Conservation (phyloP, 148 eudicot genomes). For the Rhododendron henanense region DNA sequence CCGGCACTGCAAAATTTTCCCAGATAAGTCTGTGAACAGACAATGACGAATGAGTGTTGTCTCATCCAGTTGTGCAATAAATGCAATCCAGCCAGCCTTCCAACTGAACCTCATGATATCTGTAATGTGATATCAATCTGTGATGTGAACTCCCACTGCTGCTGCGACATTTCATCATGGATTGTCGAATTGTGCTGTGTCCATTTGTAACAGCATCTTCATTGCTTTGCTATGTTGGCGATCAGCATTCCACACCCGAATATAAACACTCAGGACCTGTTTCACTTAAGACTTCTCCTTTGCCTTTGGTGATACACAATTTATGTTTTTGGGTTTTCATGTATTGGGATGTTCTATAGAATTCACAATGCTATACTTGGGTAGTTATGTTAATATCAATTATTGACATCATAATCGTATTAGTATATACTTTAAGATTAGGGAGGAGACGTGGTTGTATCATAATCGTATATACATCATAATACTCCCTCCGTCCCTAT, state of each 20-base stretch:
- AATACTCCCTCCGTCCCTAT: too few relatives aligned
- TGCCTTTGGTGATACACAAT: too few relatives aligned
- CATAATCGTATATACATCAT: too few relatives aligned
- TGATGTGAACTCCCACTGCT: background rate
- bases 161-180: background rate
- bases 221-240: background rate
- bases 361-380: background rate
- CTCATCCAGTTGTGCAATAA: background rate
- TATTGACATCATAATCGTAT: too few relatives aligned
- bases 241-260: too few relatives aligned
- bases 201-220: background rate
- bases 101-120: background rate
- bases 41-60: background rate
- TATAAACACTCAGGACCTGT: too few relatives aligned
- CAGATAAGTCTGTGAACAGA: background rate
- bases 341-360: background rate
- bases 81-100: background rate
- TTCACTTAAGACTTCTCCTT: too few relatives aligned
- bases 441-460: too few relatives aligned
- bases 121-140: background rate
- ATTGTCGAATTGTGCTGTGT: background rate
- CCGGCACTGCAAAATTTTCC: too few relatives aligned
- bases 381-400: background rate
- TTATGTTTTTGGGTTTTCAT: too few relatives aligned
- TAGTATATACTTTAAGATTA: too few relatives aligned